Conservation (phyloP, 2,329 filamentous ascomycete genomes). For the Colletotrichum endophyticum region DNA sequence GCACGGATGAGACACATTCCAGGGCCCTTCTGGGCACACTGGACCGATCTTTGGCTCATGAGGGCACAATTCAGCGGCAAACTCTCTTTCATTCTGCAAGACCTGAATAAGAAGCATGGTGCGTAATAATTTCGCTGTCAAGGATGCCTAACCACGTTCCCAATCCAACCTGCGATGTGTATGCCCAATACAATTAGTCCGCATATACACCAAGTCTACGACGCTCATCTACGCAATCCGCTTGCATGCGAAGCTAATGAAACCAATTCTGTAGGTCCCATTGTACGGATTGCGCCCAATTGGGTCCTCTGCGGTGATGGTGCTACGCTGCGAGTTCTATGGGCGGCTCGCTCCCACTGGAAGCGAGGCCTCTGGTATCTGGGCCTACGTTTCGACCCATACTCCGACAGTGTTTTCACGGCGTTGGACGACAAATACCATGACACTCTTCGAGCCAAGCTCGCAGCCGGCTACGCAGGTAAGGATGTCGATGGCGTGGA, state of each 20-base stretch:
- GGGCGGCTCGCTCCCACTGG: constrained; percentile 29
- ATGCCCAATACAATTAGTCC: not conserved
- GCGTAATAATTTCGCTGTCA: not conserved
- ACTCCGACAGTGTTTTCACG: constrained; percentile 55
- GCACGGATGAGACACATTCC: constrained; percentile 30
- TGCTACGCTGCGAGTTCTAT: constrained; percentile 31
- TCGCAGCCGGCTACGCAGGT: constrained; percentile 27
- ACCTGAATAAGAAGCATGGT: constrained; percentile 27
- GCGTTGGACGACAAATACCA: constrained; percentile 55
- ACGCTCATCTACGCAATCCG: not conserved
- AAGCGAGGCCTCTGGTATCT: constrained; percentile 46
- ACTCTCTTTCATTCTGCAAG: constrained; percentile 26
- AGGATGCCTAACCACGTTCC: not conserved
- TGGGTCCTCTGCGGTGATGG: constrained; percentile 33
- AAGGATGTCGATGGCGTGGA: constrained; percentile 33
- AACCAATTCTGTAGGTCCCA: constrained; percentile 21
- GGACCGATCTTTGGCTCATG: constrained; percentile 34
- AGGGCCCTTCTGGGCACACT: constrained; percentile 29
- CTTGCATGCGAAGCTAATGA: not conserved
- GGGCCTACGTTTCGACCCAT: constrained; percentile 53
- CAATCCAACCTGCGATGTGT: not conserved
- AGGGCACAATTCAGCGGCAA: constrained; percentile 22
- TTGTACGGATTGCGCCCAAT: constrained; percentile 31
- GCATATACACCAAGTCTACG: not conserved
- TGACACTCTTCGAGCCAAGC: constrained; percentile 37